Evolutionary conservation across 2,329 filamentous ascomycete species (phyloP).

Genomic region (Fusarium begoniae): DNA sequence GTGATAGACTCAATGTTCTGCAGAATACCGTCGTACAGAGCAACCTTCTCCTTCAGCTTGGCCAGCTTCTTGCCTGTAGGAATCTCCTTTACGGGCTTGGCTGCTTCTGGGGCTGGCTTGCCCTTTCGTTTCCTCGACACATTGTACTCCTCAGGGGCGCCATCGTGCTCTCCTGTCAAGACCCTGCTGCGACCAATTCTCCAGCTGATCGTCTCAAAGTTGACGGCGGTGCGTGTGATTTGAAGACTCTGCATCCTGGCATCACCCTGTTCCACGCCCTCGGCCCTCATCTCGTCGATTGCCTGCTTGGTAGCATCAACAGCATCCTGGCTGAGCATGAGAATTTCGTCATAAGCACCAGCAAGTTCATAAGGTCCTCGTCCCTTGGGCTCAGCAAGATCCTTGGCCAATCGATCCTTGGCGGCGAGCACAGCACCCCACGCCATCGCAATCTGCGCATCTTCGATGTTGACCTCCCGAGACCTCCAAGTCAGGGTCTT

Average conservation of each 20-base stretch:
- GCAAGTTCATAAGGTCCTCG: constrained; percentile 73
- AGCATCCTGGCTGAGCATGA: constrained; percentile 90
- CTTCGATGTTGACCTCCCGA: constrained; percentile 86
- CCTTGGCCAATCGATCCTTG: constrained; percentile 58
- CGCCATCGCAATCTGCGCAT: constrained; percentile 88
- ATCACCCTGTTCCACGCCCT: constrained; percentile 86
- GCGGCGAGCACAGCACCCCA: constrained; percentile 74
- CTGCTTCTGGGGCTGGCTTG: constrained; percentile 48
- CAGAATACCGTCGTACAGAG: constrained; percentile 89
- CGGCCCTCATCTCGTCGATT: constrained; percentile 86
- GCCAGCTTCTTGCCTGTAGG: constrained; percentile 79
- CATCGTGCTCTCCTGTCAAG: constrained; percentile 84
- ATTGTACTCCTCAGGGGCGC: constrained; percentile 66
- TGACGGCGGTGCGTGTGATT: constrained; percentile 90
- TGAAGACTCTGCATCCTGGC: constrained; percentile 90
- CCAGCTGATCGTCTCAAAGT: constrained; percentile 95
- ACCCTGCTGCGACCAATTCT: constrained; percentile 92
- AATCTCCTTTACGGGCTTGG: constrained; percentile 65
- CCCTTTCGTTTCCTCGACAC: constrained; percentile 61
- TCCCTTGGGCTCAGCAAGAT: constrained; percentile 54
- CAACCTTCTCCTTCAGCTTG: constrained; percentile 84
- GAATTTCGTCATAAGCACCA: constrained; percentile 88
- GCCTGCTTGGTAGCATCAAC: constrained; percentile 93
- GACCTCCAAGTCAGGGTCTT: constrained; percentile 87
- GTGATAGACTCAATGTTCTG: constrained; percentile 92